Evolutionary conservation across 257 asterid species (phyloP), one percentile per base, ranked within the genome.

Genomic region (Solanum verrucosum): DNA sequence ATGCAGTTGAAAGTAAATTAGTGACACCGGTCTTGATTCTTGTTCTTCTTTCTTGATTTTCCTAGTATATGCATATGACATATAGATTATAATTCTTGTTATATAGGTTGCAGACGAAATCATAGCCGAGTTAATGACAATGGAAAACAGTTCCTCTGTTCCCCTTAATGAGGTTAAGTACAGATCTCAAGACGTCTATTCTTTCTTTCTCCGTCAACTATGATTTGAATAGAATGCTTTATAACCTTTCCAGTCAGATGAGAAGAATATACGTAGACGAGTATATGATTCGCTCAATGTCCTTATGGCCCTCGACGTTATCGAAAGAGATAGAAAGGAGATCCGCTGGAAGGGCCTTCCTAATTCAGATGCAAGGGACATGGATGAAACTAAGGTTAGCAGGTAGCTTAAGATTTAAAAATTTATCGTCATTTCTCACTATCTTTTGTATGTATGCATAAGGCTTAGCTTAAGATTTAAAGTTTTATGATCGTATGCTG

Each of bases 61-160:
- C 33, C 46, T 31, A 31, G 44, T 83, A 42, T 83, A 83, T 83
- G 86, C 86, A 83, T 15, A 33, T 83, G 67, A 33, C 73, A 31
- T 21, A 52, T 20, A 63, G 31, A 33, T 83, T 6, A 31, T 84
- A 1, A n/a, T 75, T 84, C 15, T 23, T 84, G 75, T 4, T 84
- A 6, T n/a, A 71, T 73, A 88, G 90, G 88, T 88, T 52, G 88
- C 90, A 16, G 90, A 88, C 1, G 87, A 89, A 40, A 89, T 89
- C 52, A 78, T 87, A 56, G 86, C 82, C 25, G 88, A 87, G n/a
- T 87, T 82, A 83, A 25, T 74, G 38, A 84, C 86, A 35, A 42
- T 10, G 67, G 78, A 38, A 59, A 73, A 49, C 79, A 87, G 87
- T 38, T 60, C 78, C 37, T 8, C 89, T 60, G 63, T 14, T 87